phyloP scores from a whole-genome alignment of 371 early-diverging fungal genomes.

The Rhizopus microsporus region DNA sequence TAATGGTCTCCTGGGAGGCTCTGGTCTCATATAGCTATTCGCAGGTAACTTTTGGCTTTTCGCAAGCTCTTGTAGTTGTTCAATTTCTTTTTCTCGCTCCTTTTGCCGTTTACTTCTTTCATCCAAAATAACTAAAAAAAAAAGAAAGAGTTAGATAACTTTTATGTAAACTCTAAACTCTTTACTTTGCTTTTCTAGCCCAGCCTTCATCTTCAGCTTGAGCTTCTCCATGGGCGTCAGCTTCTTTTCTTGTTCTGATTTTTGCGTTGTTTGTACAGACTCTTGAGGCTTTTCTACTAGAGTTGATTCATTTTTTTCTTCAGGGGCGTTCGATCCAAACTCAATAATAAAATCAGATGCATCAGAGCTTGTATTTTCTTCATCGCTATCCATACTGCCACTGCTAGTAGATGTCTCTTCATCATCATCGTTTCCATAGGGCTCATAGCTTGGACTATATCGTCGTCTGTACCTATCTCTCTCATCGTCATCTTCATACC shows the following conservation, averaged over 20 bases:
- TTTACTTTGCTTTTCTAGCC: slow-evolving; percentile 52
- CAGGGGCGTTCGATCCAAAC: slow-evolving; percentile 27
- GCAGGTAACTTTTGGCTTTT: slow-evolving; percentile 22
- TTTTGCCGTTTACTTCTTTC: slow-evolving; percentile 30
- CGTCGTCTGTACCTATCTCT: slow-evolving; percentile 24
- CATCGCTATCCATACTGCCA: slow-evolving; percentile 29
- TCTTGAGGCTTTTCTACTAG: not conserved
- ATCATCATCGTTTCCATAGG: slow-evolving; percentile 35
- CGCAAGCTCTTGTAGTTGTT: slow-evolving; percentile 26
- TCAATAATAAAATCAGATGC: slow-evolving; percentile 34
- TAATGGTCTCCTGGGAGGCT: slow-evolving; percentile 21
- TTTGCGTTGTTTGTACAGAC: not conserved
- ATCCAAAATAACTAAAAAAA: slow-evolving; percentile 34
- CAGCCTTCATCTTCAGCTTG: slow-evolving; percentile 49
- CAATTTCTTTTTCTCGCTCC: slow-evolving; percentile 36
- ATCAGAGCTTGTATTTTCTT: slow-evolving; percentile 12
- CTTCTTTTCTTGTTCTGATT: slow-evolving; percentile 29
- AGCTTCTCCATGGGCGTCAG: slow-evolving; percentile 56
- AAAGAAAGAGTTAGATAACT: not conserved
- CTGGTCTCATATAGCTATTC: slow-evolving; percentile 21
- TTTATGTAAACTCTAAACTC: not conserved
- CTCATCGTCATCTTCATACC: slow-evolving; percentile 3
- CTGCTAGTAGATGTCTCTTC: slow-evolving; percentile 7
- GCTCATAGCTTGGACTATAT: slow-evolving; percentile 44
- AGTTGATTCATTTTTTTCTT: slow-evolving; percentile 1